Conservation (phyloP, 371 early-diverging fungal genomes). For the Mucor lusitanicus region DNA sequence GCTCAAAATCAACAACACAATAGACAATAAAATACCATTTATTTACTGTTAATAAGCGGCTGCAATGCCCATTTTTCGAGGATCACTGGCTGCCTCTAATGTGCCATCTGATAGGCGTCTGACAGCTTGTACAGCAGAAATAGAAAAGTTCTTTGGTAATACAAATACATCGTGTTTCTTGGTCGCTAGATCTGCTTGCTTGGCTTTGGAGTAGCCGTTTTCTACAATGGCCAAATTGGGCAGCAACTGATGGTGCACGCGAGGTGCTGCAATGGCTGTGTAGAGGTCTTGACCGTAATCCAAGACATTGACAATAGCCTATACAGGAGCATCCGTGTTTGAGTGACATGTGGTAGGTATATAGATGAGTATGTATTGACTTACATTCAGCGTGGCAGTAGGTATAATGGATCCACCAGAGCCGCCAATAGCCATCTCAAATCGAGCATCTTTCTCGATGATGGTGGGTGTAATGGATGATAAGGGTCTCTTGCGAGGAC, state of each 20-base stretch:
- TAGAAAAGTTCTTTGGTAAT: not conserved
- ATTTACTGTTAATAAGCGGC: conserved; percentile 24
- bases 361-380: not conserved
- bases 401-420: conserved; percentile 96
- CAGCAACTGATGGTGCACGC: conserved; percentile 94
- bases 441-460: conserved; percentile 67
- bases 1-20: conserved; percentile 5
- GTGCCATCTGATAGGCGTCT: conserved; percentile 31
- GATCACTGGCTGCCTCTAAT: conserved; percentile 46
- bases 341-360: not conserved
- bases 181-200: conserved; percentile 12
- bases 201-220: conserved; percentile 13
- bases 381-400: conserved; percentile 80
- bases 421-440: conserved; percentile 89
- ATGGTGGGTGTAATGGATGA: conserved; percentile 92
- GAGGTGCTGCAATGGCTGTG: conserved; percentile 76
- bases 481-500: conserved; percentile 90
- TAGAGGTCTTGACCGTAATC: conserved; percentile 69
- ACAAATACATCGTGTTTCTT: conserved; percentile 25
- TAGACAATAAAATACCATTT: not conserved
- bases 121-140: conserved; percentile 45
- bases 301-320: conserved; percentile 75
- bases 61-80: conserved; percentile 44
- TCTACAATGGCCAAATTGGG: conserved; percentile 68
- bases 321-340: not conserved